These are phyloP conservation scores for Phytophthora cajani DNA, from an alignment of 352 stramenopile species.

Conservation along the genomic window DNA sequence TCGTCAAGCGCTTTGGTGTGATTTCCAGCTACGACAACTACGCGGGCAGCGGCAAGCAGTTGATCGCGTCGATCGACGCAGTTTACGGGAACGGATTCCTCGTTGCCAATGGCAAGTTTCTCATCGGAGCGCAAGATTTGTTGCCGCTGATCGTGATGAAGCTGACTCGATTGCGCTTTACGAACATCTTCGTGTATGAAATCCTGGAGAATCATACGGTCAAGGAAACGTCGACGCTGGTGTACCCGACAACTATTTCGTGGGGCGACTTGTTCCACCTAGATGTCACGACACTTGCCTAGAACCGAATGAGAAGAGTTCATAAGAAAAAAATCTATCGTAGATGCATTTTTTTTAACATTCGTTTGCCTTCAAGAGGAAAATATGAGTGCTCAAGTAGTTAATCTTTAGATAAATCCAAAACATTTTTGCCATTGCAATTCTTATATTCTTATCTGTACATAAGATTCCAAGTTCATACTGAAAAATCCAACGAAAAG, in stretches of 20 bases:
- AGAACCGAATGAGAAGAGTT: neutral
- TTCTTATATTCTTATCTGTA: too few relatives aligned
- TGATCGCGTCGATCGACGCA: constrained; percentile 38
- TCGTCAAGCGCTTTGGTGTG: constrained; percentile 31
- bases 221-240: constrained; percentile 32
- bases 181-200: constrained; percentile 42
- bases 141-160: constrained; percentile 47
- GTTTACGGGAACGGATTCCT: constrained; percentile 53
- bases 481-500: too few relatives aligned
- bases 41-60: constrained; percentile 15
- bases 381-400: too few relatives aligned
- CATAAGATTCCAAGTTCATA: too few relatives aligned
- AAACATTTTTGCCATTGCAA: too few relatives aligned
- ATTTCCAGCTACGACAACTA: constrained; percentile 39
- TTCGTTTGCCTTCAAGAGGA: too few relatives aligned
- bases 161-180: constrained; percentile 36
- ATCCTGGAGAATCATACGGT: constrained; percentile 19
- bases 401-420: too few relatives aligned
- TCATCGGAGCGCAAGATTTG: constrained; percentile 41
- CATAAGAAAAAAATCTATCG: too few relatives aligned
- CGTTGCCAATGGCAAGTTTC: constrained; percentile 41
- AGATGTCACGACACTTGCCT: constrained; percentile 28
- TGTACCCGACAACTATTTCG: constrained; percentile 40
- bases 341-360: too few relatives aligned
- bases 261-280: constrained; percentile 33